Evolutionary conservation across 75 land plant species (phyloP).

Genomic region (Selaginella moellendorffii): DNA sequence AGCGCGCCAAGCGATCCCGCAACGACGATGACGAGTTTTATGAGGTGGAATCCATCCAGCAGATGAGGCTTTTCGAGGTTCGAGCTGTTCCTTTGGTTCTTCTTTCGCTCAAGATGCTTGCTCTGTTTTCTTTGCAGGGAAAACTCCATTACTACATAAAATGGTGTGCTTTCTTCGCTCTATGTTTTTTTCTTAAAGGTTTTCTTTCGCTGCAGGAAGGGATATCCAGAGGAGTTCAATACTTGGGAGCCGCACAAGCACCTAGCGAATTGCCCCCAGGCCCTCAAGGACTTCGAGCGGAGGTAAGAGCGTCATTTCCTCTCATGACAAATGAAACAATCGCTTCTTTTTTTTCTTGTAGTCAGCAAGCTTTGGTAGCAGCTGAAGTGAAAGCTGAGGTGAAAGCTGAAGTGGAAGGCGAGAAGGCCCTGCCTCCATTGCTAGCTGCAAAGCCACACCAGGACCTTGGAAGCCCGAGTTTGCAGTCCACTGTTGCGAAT

Average conservation of each 20-base stretch:
- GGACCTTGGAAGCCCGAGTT: too few species aligned
- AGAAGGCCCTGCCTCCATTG: background rate
- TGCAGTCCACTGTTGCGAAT: too few species aligned
- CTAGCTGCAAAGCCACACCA: too few species aligned
- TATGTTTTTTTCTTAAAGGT: background rate
- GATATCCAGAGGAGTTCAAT: background rate
- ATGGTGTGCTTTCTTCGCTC: background rate
- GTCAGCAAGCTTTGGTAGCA: background rate
- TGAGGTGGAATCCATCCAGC: background rate
- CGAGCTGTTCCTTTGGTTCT: background rate
- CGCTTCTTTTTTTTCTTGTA: background rate
- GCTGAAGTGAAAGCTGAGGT: background rate
- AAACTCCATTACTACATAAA: background rate
- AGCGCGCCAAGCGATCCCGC: background rate
- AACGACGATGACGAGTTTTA: background rate
- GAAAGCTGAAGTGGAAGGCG: background rate
- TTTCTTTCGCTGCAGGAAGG: background rate
- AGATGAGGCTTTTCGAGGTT: background rate
- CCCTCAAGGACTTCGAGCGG: background rate
- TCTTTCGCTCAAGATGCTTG: background rate
- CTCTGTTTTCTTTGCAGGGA: background rate
- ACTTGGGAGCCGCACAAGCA: background rate
- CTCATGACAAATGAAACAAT: background rate
- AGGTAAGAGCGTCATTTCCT: background rate
- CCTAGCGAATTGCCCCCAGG: background rate